Evolutionary conservation across 108 stramenopile genomes (phyloP).

Genomic region (Skeletonema menzelii): DNA sequence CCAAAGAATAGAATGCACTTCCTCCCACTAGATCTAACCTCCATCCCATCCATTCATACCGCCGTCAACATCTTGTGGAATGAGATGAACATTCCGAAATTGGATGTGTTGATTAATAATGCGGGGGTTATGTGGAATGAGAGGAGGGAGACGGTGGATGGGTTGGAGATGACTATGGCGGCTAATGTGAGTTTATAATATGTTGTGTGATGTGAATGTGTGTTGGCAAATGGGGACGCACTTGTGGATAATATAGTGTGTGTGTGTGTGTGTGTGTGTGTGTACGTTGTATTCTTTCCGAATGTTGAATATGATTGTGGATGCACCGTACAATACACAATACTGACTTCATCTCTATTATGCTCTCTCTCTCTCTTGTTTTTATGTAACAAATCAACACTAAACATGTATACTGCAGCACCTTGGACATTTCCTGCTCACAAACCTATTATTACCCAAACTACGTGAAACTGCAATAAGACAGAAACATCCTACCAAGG

Average conservation of each 20-base stretch:
- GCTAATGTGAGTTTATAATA: slow-evolving; percentile 75
- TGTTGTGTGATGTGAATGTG: too few species aligned
- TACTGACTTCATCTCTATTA: neutral
- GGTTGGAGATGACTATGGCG: slow-evolving; percentile 80
- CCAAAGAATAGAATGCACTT: slow-evolving; percentile 27
- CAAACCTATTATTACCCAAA: slow-evolving; percentile 57
- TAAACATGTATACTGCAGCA: slow-evolving; percentile 41
- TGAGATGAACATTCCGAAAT: slow-evolving; percentile 28
- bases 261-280: slow-evolving; percentile 12
- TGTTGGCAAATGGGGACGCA: too few species aligned
- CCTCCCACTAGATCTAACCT: slow-evolving; percentile 64
- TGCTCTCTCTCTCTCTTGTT: neutral
- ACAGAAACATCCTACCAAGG: slow-evolving; percentile 26
- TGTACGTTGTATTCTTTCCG: too few species aligned
- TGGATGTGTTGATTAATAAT: slow-evolving; percentile 81
- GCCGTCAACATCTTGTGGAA: slow-evolving; percentile 25
- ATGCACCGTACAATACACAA: neutral
- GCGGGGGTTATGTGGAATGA: slow-evolving; percentile 85
- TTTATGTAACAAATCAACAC: too few species aligned
- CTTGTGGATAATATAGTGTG: too few species aligned
- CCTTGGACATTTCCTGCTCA: slow-evolving; percentile 84
- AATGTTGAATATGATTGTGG: neutral
- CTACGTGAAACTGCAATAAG: slow-evolving; percentile 33
- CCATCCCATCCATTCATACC: slow-evolving; percentile 50
- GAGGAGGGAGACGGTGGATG: slow-evolving; percentile 55